Base-by-base conservation (phyloP, 192 early-diverging fungal species). In the Coemansia biformis region DNA sequence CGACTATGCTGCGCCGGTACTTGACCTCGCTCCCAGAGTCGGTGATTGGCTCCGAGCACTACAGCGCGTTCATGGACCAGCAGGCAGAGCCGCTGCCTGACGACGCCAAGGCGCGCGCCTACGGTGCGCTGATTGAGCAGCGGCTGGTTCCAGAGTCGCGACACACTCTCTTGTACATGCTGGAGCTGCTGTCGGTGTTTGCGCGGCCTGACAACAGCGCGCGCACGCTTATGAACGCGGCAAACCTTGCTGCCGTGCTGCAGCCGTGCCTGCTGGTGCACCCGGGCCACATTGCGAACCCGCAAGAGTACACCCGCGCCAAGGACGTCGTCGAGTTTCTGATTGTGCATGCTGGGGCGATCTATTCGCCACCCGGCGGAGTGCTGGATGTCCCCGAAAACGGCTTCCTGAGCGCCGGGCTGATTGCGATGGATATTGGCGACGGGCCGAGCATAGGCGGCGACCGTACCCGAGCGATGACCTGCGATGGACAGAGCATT, bases 211-310 rank as follows among this genome's bases (percentile, higher is more conserved):
- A 57, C 19, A 75, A 75, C 59, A 48, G 79, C 28, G 59, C 51
- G 17, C 68, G 72, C 12, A 89, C 81, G 15, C 66, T 78, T 29
- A 89, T 89, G 87, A 79, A 81, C 36, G 63, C 81, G 15, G 77
- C 80, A 9, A 89, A 89, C 48, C 58, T 89, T 43, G 87, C 87
- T 5, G 81, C 85, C 4, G 82, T 89, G 14, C 77, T 89, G 54
- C 81, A 83, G 46, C 85, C 85, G 2, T 83, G 85, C n/a, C 57
- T 89, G 32, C 59, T 89, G 11, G 81, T 81, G 5, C 87, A 89
- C 35, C 85, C 85, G 10, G 71, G 75, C 26, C 84, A 89, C 40
- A 75, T 82, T 36, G 76, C 82, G 49, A 70, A 78, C 3, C 85
- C 84, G 33, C 80, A 83, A 16, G 81, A 89, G 45, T 89, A 89